Evolutionary conservation across 2,329 filamentous ascomycete genomes (phyloP), one percentile per base, ranked within the genome.

Genomic region (Coniosporium tulheliwenetii): DNA sequence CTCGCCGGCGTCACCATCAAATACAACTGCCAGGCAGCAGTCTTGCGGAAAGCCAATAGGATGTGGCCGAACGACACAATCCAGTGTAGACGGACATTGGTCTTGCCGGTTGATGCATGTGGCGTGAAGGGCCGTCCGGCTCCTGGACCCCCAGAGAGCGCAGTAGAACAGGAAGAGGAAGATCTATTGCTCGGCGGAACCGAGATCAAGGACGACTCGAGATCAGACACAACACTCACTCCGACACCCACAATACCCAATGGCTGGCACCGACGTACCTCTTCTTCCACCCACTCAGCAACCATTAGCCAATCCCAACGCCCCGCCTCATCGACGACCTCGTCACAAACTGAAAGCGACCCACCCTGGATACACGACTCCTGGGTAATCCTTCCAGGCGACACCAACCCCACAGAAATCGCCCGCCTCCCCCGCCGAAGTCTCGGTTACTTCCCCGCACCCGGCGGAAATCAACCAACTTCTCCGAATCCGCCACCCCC

Each of bases 1-100:
- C 78, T 96, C 50, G 86, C 87, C 1, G 89, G 91, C 2, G 78
- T 98, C 39, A 81, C 91, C 40, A 79, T 98, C 48, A 83, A 80
- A 51, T 98, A 93, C 60, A 81, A 84, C 51, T 96, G 89, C 57
- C 76, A 83, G 46, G 78, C 86, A 42, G 81, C 87, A 38, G 73
- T 81, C 2, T 79, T 98, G 48, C 74, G 85, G 43, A 91, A 84
- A 56, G 79, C 85, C 33, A 98, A 98, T 57, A 77, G 91, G 9
- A 77, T 98, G 53, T 98, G 91, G 91, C 85, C 86, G 5, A 85
- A 86, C 47, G 91, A 96, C 55, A 85, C 77, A 46, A 81, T 96
- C 31, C 89, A 95, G 57, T 76, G 79, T 38, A 78, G 87, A 44
- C 84, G 84, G 52, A 79, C 76, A 47, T 71, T 98, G 12, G 71